Base-by-base conservation (phyloP, 768 basidiomycete genomes). In the Pisolithus albus region DNA sequence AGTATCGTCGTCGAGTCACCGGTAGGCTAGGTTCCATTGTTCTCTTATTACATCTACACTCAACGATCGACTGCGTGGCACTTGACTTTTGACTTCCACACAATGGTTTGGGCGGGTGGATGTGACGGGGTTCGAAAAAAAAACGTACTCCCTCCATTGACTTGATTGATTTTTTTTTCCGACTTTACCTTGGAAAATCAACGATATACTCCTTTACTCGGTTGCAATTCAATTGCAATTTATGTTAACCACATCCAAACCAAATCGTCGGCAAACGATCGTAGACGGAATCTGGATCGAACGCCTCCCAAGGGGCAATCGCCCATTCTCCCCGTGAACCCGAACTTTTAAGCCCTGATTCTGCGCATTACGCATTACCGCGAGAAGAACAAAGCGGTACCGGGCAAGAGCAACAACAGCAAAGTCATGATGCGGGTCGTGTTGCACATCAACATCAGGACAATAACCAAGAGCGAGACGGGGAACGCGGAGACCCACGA, bases 1-100 rank as follows among this genome's bases (percentile, higher is more conserved):
- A 65, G 68, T 36, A 79, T 78, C 49, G 55, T 72, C 36, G 68
- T 79, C 28, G 70, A 76, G 60, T 70, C 78, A 15, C 78, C 78
- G 11, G 78, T 78, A 57, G 46, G 46, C 46, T 47, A 72, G 63
- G 19, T n/a, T 47, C 23, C 23, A 21, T 49, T 13, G 38, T 18
- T 36, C n/a, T 32, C 44, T 10, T n/a, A 2, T n/a, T 46, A 5
- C 51, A 23, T 45, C 24, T 3, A 34, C 41, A 26, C 26, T 38
- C 48, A 36, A 40, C 38, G 23, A 32, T 21, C 46, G 34, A 21
- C 34, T 32, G 8, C 30, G 30, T 10, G 30, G 30, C 30, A 11
- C 34, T 21, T 23, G 15, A 37, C 19, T 47, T 47, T 21, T 32
- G 30, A n/a, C 34, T 5, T 19, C 8, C n/a, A 46, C n/a, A 34